phyloP scores from a whole-genome alignment of 257 asterid genomes.

The Forsythia viridissima region DNA sequence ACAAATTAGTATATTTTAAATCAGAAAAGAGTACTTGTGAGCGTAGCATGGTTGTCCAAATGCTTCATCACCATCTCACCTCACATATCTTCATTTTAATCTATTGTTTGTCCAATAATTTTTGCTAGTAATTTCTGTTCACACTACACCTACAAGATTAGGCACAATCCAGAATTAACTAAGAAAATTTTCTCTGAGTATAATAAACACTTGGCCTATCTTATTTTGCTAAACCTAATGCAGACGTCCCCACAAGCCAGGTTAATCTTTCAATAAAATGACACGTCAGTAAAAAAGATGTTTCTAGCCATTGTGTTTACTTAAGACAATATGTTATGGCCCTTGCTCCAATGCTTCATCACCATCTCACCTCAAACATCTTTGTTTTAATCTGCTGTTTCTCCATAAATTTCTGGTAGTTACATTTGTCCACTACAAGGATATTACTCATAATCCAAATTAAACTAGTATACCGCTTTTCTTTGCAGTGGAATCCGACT shows the following conservation, averaged over 20 bases:
- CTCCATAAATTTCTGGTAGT: not conserved
- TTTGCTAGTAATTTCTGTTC: not conserved
- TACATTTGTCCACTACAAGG: not conserved
- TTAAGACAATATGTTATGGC: not conserved
- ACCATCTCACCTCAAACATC: not conserved
- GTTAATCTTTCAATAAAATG: not conserved
- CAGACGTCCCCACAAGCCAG: not conserved
- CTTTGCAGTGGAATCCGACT: too few relatives aligned
- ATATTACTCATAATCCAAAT: not conserved
- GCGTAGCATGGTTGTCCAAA: not conserved
- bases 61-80: not conserved
- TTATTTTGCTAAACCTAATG: too few relatives aligned
- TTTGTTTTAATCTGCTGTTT: not conserved
- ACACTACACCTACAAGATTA: not conserved
- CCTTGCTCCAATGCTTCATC: not conserved
- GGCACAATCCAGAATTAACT: not conserved
- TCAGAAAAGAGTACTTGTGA: not conserved
- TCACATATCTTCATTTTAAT: not conserved
- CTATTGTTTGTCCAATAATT: not conserved
- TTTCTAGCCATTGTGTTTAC: not conserved
- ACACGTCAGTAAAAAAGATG: not conserved
- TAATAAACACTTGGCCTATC: too few relatives aligned
- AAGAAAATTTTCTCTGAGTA: not conserved
- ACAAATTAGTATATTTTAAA: not conserved
- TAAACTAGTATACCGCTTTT: too few relatives aligned